Conservation (phyloP, 1,139 yeast genomes). For the Arxiozyma slooffiae region DNA sequence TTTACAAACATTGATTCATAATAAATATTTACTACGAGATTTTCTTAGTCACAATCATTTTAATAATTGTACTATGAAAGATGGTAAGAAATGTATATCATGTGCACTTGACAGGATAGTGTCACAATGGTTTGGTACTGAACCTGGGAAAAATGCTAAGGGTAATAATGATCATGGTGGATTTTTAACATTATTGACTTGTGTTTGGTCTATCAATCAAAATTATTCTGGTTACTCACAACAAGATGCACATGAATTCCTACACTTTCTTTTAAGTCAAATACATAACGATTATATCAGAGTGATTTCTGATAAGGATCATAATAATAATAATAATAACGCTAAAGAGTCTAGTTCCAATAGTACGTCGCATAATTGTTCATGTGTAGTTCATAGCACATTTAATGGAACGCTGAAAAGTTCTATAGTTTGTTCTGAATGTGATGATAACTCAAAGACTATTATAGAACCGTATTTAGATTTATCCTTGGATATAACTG, state of each 20-base stretch:
- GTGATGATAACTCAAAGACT: conserved; percentile 47
- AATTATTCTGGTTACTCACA: conserved; percentile 89
- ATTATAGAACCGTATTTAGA: conserved; percentile 89
- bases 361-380: too few relatives aligned
- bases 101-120: conserved; percentile 78
- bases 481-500: conserved; percentile 62
- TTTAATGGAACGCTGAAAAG: conserved; percentile 69
- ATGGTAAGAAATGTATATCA: conserved; percentile 47
- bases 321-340: conserved; percentile 7
- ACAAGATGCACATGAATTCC: conserved; percentile 96
- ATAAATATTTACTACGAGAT: conserved; percentile 70
- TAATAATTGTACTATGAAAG: conserved; percentile 19
- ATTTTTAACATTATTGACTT: conserved; percentile 41
- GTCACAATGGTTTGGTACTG: conserved; percentile 36
- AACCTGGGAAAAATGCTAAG: conserved; percentile 42
- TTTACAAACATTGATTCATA: conserved; percentile 76
- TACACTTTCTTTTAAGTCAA: conserved; percentile 83
- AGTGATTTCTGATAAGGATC: conserved; percentile 14
- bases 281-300: conserved; percentile 46
- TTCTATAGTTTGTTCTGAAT: conserved; percentile 62
- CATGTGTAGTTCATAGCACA: conserved; percentile 72
- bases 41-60: conserved; percentile 40
- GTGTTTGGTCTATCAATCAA: conserved; percentile 77
- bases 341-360: conserved; percentile 1
- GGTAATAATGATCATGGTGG: conserved; percentile 16